Base-by-base conservation (phyloP, 2,329 filamentous ascomycete species). In the Neofusicoccum umdonicola region DNA sequence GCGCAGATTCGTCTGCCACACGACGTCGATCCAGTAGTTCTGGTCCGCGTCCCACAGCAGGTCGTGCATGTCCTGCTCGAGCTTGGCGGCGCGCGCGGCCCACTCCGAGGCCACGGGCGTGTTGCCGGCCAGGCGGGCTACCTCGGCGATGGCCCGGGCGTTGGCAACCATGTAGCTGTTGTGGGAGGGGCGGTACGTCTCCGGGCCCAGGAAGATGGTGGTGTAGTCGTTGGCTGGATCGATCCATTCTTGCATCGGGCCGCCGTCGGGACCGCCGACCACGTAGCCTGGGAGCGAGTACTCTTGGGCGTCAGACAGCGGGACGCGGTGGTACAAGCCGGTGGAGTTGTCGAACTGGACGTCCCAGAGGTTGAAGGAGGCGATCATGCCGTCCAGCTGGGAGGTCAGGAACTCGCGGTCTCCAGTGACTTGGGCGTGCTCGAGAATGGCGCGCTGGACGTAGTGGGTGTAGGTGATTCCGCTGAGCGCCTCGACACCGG, bases 101-200 rank as follows among this genome's bases (percentile, higher is more conserved):
- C 77, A 81, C 15, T 75, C 69, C 4, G 65, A 63, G 4, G 74
- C 73, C 7, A 73, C 68, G 17, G 64, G 39, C 19, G 66, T 57
- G 62, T 79, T 72, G n/a, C 73, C 74, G 3, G 73, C 73, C 34
- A 80, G 54, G 0, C 65, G 65, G 8, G 79, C 79, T 60, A 80
- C 74, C 12, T 69, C 68, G 4, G 75, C 71, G 50, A 82, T 80
- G 3, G 78, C 79, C 35, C 73, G 69, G 1, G 79, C 78, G 65
- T 78, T 77, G 11, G 78, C 79, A 31, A 78, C 76, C 74, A 81
- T 81, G 62, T 82, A 82, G 2, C 77, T 73, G 58, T 82, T 82
- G 67, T 78, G 75, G 19, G 73, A 79, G 3, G 80, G 79, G 12
- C 79, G 73, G 62, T 77, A 81, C 41, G 41, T 60, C 31, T 60